These are phyloP conservation scores for Tolypocladium tundrense DNA, from an alignment of 2,329 filamentous ascomycete species.

Conservation along the genomic window DNA sequence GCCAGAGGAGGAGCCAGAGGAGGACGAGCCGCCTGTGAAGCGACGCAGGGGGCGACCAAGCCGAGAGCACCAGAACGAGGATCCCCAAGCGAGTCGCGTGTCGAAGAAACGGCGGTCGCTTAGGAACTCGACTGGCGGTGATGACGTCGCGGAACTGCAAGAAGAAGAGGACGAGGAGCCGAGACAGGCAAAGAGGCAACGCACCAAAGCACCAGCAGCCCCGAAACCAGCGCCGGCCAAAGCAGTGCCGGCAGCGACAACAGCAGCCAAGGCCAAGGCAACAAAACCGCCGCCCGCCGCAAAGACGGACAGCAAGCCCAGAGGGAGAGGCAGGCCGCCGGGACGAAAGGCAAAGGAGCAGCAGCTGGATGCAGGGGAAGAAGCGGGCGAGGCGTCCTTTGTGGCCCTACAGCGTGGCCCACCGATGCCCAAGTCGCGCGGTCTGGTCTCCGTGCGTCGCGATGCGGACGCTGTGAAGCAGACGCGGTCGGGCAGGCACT, in stretches of 20 bases:
- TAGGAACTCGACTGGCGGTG: neutral
- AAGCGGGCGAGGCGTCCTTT: constrained; percentile 34
- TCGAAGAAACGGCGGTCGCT: constrained; percentile 7
- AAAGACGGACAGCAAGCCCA: constrained; percentile 6
- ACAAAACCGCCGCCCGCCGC: neutral
- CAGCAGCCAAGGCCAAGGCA: constrained; percentile 1
- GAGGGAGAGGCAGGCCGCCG: constrained; percentile 13
- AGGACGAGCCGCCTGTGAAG: constrained; percentile 2
- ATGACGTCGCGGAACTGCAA: constrained; percentile 5
- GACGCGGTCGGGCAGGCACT: constrained; percentile 68
- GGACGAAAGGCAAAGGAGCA: constrained; percentile 24
- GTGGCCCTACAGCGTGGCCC: constrained; percentile 42
- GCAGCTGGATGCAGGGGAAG: constrained; percentile 24
- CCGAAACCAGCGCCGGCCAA: constrained; percentile 12
- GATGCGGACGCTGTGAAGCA: constrained; percentile 41
- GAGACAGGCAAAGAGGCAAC: constrained; percentile 15
- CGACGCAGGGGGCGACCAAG: constrained; percentile 9
- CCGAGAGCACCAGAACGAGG: constrained; percentile 1
- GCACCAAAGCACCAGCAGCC: constrained; percentile 12
- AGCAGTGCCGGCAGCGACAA: constrained; percentile 11
- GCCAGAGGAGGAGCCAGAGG: constrained; percentile 10
- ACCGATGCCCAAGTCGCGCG: constrained; percentile 43
- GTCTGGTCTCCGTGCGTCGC: constrained; percentile 41
- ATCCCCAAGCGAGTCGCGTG: neutral
- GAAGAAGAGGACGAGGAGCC: constrained; percentile 13